A percentile compares a stretch with the other conserved stretches of the same genome.
These are phyloP conservation scores for Ceratocystis ficicola DNA, from an alignment of 2,329 filamentous ascomycete genomes.

Conservation along the genomic window DNA sequence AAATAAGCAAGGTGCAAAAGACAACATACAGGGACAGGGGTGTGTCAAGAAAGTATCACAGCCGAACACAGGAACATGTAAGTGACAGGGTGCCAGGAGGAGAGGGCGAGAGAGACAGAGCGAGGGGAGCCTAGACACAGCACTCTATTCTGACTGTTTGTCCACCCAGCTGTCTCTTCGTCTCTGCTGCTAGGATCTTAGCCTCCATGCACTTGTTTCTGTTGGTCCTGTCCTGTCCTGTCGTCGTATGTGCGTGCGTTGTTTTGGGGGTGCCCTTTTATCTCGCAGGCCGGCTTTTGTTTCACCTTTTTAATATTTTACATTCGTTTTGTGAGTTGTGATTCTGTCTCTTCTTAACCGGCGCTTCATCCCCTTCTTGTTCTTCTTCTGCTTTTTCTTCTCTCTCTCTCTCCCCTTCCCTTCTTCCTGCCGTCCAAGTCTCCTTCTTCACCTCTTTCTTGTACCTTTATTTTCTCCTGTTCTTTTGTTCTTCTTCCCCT, in stretches of 20 bases:
- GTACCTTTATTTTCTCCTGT: constrained; percentile 12
- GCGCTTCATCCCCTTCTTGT: neutral
- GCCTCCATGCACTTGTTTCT: too few relatives aligned
- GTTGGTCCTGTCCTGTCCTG: neutral
- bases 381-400: constrained; percentile 11
- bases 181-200: neutral
- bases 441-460: constrained; percentile 9
- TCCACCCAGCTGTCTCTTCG: too few relatives aligned
- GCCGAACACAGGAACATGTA: too few relatives aligned
- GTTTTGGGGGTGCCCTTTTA: neutral
- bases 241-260: neutral
- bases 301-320: neutral
- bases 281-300: neutral
- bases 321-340: too few relatives aligned
- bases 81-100: too few relatives aligned
- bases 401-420: constrained; percentile 8
- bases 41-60: too few relatives aligned
- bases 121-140: too few relatives aligned
- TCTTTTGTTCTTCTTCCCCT: constrained; percentile 11
- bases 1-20: too few relatives aligned
- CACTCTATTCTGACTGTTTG: too few relatives aligned
- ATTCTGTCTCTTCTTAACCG: constrained; percentile 7
- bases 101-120: too few relatives aligned
- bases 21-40: too few relatives aligned
- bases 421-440: constrained; percentile 4